These are phyloP conservation scores for Stagonosporopsis tanaceti DNA, from an alignment of 2,329 filamentous ascomycete species.

Conservation along the genomic window DNA sequence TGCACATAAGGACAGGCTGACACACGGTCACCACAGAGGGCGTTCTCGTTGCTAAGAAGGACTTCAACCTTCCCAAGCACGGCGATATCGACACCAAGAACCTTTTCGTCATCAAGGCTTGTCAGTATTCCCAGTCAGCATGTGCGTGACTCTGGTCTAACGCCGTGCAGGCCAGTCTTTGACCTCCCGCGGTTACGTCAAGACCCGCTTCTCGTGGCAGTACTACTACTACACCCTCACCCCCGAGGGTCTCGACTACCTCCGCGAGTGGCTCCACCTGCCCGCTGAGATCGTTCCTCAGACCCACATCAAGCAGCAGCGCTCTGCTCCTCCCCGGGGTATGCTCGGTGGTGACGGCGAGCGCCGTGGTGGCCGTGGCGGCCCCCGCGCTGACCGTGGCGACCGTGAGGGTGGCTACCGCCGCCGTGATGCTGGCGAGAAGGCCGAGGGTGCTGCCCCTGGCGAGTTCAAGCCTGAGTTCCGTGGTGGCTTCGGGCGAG, in stretches of 20 bases:
- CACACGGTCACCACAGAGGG: slow-evolving; percentile 65
- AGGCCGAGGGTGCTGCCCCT: slow-evolving; percentile 50
- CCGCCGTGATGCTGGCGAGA: slow-evolving; percentile 75
- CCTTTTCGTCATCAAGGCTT: slow-evolving; percentile 98
- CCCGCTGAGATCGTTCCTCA: slow-evolving; percentile 99
- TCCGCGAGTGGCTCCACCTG: slow-evolving; percentile 99
- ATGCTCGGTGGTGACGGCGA: slow-evolving; percentile 89
- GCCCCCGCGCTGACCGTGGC: slow-evolving; percentile 68
- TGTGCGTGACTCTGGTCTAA: slow-evolving; percentile 22
- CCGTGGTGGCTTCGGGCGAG: slow-evolving; percentile 54
- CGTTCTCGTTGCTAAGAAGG: slow-evolving; percentile 97
- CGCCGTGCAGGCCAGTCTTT: slow-evolving; percentile 76
- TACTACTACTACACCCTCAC: slow-evolving; percentile 98
- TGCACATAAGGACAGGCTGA: slow-evolving; percentile 53
- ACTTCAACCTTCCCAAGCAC: slow-evolving; percentile 98
- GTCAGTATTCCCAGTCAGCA: slow-evolving; percentile 44
- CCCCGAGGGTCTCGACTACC: slow-evolving; percentile 99
- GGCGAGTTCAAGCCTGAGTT: slow-evolving; percentile 55
- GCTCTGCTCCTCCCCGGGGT: slow-evolving; percentile 95
- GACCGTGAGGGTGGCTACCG: slow-evolving; percentile 77
- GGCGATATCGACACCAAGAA: slow-evolving; percentile 99
- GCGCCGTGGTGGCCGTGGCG: slow-evolving; percentile 83
- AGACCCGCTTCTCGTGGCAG: slow-evolving; percentile 92
- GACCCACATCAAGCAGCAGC: slow-evolving; percentile 99
- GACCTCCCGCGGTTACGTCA: slow-evolving; percentile 97